Evolutionary conservation across 495 filamentous ascomycete species (phyloP).

Genomic region (Chaetomium cochliodes): DNA sequence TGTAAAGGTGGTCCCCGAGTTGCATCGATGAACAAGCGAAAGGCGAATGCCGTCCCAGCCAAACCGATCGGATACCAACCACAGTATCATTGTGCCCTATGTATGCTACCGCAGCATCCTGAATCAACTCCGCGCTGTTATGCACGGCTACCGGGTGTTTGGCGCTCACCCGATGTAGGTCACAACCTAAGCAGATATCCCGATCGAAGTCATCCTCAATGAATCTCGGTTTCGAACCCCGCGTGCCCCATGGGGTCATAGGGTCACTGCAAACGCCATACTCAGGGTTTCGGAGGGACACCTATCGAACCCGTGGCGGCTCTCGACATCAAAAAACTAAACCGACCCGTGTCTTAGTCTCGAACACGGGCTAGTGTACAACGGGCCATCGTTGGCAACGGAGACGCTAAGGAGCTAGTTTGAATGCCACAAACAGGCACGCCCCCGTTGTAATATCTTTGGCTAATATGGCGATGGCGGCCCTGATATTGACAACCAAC

Average conservation of each 20-base stretch:
- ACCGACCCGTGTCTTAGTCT: slow-evolving; percentile 11
- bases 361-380: slow-evolving; percentile 21
- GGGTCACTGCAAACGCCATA: slow-evolving; percentile 10
- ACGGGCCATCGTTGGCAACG: slow-evolving; percentile 16
- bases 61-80: not conserved
- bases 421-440: slow-evolving; percentile 1
- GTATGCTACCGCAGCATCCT: not conserved
- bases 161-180: not conserved
- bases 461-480: slow-evolving; percentile 28
- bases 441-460: slow-evolving; percentile 27
- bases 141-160: not conserved
- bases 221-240: slow-evolving; percentile 23
- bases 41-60: not conserved
- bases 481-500: slow-evolving; percentile 22
- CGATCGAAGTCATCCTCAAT: not conserved
- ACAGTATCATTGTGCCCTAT: not conserved
- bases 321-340: slow-evolving; percentile 3
- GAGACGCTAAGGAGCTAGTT: slow-evolving; percentile 7
- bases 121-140: not conserved
- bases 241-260: slow-evolving; percentile 16
- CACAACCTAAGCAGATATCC: not conserved
- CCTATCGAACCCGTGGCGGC: not conserved
- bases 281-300: slow-evolving; percentile 20
- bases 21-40: not conserved
- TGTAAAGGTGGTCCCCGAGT: not conserved